Conservation (phyloP, 106 monocot species). For the Acorus calamus region DNA sequence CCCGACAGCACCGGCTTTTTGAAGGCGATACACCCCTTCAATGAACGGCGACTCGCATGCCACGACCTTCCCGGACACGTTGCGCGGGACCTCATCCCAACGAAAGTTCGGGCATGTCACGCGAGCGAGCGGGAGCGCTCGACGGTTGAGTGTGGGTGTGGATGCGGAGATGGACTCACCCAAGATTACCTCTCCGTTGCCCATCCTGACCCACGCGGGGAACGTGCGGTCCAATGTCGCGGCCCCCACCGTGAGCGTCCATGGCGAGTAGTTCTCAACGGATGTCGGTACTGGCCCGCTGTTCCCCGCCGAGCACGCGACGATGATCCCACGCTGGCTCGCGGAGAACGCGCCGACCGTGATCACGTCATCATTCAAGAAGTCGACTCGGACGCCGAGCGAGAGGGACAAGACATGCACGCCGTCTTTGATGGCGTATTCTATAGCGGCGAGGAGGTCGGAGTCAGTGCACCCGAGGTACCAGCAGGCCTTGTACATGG, state of each 20-base stretch:
- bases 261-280: slow-evolving; percentile 20
- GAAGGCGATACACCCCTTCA: slow-evolving; percentile 3
- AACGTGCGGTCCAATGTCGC: slow-evolving; percentile 26
- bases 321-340: neutral
- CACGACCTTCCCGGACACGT: neutral
- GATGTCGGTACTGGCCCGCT: slow-evolving; percentile 2
- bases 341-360: slow-evolving; percentile 10
- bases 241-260: slow-evolving; percentile 29
- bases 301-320: slow-evolving; percentile 15
- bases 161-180: slow-evolving; percentile 4
- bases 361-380: slow-evolving; percentile 1
- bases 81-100: no score
- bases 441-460: slow-evolving; percentile 6
- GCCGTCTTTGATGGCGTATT: slow-evolving; percentile 4
- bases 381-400: slow-evolving; percentile 7
- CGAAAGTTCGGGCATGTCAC: neutral
- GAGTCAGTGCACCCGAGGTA: neutral
- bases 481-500: slow-evolving; percentile 29
- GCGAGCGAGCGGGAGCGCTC: neutral
- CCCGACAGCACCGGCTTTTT: neutral
- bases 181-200: slow-evolving; percentile 3
- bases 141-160: neutral
- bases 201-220: slow-evolving; percentile 8
- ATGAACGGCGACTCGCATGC: neutral
- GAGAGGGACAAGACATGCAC: slow-evolving; percentile 21